A percentile compares a stretch with the other conserved stretches of the same genome.
Conservation (phyloP, 768 basidiomycete genomes). For the Botryobasidium botryosum region DNA sequence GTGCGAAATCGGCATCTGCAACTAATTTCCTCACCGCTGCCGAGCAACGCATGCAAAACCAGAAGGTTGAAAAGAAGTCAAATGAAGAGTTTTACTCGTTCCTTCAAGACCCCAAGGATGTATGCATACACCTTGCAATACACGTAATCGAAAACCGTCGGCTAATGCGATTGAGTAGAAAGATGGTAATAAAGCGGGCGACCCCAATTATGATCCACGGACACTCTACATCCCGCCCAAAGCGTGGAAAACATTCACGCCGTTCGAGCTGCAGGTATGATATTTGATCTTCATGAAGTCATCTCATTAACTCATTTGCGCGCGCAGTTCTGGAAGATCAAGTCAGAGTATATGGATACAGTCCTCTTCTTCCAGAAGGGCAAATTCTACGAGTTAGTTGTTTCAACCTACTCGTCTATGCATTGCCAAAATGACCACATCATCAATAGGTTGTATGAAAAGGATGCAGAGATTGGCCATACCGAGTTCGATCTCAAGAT, state of each 20-base stretch:
- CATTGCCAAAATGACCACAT: not conserved
- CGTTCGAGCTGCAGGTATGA: constrained; percentile 81
- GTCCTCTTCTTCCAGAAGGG: constrained; percentile 98
- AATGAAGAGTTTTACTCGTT: constrained; percentile 64
- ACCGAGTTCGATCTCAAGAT: constrained; percentile 76
- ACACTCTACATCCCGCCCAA: constrained; percentile 65
- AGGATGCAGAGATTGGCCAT: constrained; percentile 86
- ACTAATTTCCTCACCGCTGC: constrained; percentile 60
- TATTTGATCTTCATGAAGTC: not conserved
- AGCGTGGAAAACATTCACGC: constrained; percentile 73
- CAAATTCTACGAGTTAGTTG: constrained; percentile 16
- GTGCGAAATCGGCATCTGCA: constrained; percentile 11
- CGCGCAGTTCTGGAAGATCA: constrained; percentile 57
- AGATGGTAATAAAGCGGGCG: constrained; percentile 59
- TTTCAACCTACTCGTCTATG: not conserved
- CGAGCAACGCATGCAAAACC: constrained; percentile 53
- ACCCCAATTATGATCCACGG: constrained; percentile 78
- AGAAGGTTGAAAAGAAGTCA: constrained; percentile 70
- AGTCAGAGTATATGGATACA: constrained; percentile 94
- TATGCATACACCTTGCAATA: constrained; percentile 19
- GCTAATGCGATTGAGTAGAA: constrained; percentile 31
- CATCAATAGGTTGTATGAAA: constrained; percentile 57
- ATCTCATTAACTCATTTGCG: constrained; percentile 5
- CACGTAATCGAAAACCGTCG: not conserved
- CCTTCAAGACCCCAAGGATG: constrained; percentile 54